Conservation (phyloP, 106 monocot genomes). For the Phalaenopsis equestris region DNA sequence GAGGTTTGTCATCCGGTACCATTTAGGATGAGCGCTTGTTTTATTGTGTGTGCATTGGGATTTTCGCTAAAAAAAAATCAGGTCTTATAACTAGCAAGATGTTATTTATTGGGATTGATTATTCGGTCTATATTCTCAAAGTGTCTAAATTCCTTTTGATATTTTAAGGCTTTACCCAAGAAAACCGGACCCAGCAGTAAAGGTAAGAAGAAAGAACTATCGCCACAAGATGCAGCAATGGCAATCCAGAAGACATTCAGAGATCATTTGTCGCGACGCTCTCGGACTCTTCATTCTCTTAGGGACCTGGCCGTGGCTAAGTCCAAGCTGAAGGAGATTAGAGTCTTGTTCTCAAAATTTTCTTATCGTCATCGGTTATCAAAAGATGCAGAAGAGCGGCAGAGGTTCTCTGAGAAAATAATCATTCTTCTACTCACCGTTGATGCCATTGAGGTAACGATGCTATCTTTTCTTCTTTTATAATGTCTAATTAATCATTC, state of each 20-base stretch:
- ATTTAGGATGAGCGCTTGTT: no score
- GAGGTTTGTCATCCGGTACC: no score
- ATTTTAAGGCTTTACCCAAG: slow-evolving; percentile 62
- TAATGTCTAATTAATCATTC: neutral
- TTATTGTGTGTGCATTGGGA: no score
- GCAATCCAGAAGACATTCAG: slow-evolving; percentile 72
- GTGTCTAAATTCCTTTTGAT: slow-evolving; percentile 1
- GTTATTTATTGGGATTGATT: neutral
- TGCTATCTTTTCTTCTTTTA: neutral
- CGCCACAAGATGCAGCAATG: slow-evolving; percentile 74
- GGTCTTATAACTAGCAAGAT: no score
- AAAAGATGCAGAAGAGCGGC: slow-evolving; percentile 66
- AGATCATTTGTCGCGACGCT: slow-evolving; percentile 51
- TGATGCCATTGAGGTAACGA: slow-evolving; percentile 78
- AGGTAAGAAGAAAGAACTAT: slow-evolving; percentile 72
- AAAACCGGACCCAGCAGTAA: slow-evolving; percentile 15
- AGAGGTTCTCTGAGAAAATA: slow-evolving; percentile 87
- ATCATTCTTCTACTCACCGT: slow-evolving; percentile 77
- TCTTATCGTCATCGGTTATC: slow-evolving; percentile 60
- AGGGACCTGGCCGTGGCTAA: slow-evolving; percentile 80
- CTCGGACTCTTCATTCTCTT: slow-evolving; percentile 58
- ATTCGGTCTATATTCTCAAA: neutral
- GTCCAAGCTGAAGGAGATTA: slow-evolving; percentile 82
- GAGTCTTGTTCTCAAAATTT: slow-evolving; percentile 66
- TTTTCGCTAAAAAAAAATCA: no score